phyloP scores from a whole-genome alignment of 495 filamentous ascomycete genomes.

The Lasiosphaeris hirsuta region DNA sequence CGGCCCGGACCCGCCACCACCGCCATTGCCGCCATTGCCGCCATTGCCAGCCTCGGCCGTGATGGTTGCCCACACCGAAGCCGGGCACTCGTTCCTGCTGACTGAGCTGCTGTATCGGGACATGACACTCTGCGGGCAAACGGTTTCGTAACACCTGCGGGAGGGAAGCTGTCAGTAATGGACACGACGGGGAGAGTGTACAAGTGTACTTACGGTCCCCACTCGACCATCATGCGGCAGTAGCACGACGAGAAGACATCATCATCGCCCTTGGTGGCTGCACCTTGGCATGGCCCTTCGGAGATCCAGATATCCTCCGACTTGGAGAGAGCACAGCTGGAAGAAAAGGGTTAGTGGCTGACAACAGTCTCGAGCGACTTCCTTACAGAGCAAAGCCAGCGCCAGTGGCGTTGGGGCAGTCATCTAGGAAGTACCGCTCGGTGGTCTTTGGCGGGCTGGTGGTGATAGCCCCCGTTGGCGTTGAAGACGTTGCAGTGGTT shows the following conservation, averaged over 20 bases:
- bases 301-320: not conserved
- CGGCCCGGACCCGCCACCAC: not conserved
- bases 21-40: too few species aligned
- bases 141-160: not conserved
- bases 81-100: not conserved
- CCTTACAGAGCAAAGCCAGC: not conserved
- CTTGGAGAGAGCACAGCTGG: slow-evolving; percentile 1
- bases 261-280: not conserved
- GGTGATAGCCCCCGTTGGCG: not conserved
- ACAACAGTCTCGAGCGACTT: not conserved
- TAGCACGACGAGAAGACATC: not conserved
- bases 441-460: not conserved
- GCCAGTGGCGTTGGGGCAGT: not conserved
- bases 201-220: not conserved
- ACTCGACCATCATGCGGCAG: slow-evolving; percentile 1
- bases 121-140: not conserved
- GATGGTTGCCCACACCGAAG: not conserved
- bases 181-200: too few species aligned
- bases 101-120: not conserved
- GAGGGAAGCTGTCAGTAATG: too few species aligned
- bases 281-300: not conserved
- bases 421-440: not conserved
- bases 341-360: not conserved
- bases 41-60: not conserved
- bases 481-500: not conserved